phyloP scores from a whole-genome alignment of 495 filamentous ascomycete genomes.

The Aspergillus coremiiformis region DNA sequence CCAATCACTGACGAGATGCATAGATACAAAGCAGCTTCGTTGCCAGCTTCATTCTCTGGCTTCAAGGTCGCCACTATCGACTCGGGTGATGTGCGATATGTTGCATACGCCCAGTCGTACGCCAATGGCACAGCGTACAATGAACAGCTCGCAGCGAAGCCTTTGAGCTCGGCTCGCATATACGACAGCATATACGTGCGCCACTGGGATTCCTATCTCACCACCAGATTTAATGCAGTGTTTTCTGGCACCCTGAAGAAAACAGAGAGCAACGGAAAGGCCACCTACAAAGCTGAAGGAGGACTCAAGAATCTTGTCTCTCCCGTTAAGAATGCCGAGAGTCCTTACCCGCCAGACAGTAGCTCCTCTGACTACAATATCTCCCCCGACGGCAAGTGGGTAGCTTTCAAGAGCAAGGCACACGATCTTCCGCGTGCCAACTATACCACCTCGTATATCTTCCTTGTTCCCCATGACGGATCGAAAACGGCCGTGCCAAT shows the following conservation, averaged over 20 bases:
- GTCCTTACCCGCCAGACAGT: conserved; percentile 38
- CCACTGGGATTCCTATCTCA: conserved; percentile 69
- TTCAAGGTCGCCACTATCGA: conserved; percentile 54
- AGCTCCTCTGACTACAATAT: conserved; percentile 36
- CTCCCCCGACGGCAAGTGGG: conserved; percentile 33
- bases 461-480: conserved; percentile 33
- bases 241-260: conserved; percentile 36
- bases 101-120: conserved; percentile 52
- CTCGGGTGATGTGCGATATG: conserved; percentile 50
- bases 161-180: conserved; percentile 52
- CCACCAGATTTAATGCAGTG: conserved; percentile 39
- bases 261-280: conserved; percentile 9
- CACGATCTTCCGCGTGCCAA: conserved; percentile 34
- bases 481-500: conserved; percentile 24
- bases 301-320: conserved; percentile 36
- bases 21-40: conserved; percentile 48
- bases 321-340: conserved; percentile 38
- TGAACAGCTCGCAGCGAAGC: conserved; percentile 46
- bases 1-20: not conserved
- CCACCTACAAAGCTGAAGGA: conserved; percentile 12
- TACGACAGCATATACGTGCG: conserved; percentile 67
- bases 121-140: conserved; percentile 57
- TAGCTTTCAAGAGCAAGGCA: conserved; percentile 38
- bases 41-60: conserved; percentile 56
- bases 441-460: conserved; percentile 33